Base-by-base conservation (phyloP, 1,139 yeast species). In the Magnusiomyces suaveolens region DNA sequence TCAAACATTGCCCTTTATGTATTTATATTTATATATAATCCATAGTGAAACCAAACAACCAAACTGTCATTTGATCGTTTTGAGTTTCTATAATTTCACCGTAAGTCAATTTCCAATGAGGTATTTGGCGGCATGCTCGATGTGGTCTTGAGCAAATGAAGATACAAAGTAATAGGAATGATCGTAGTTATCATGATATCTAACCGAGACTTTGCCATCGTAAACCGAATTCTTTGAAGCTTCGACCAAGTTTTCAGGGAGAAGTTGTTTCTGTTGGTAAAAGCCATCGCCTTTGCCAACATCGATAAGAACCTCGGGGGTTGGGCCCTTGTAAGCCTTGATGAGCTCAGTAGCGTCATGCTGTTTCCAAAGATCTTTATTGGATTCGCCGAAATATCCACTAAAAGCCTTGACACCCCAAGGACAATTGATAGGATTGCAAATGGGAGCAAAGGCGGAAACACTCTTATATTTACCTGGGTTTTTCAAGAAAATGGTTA, bases 391-490 rank as follows among this genome's bases (percentile, higher is more conserved):
- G 60, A 92, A 76, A 69, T 92, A 90, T 53, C 84, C 85, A 3
- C 77, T 72, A 64, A 90, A 90, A 55, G 86, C 85, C 73, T 89
- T 90, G 60, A 80, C 75, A 51, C 96, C 97, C 95, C 97, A 92
- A 39, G 84, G 84, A 60, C 83, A 80, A 51, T 75, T 73, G 56
- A 76, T 71, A 12, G 98, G 97, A 69, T 88, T 87, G 49, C 81
- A 72, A 61, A 92, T 87, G 55, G 98, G 97, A 0, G 97, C 81
- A 72, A 92, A 92, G 0, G 97, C 97, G 58, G 90, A 81, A 41
- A 87, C 94, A 1, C 95, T 82, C 68, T 80, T 81, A 75, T 85
- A 92, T 64, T 75, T 75, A 2, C 83, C 85, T 1, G 92, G 88
- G 67, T 86, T 82, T 60, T 76, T 79, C 55, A 92, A 72, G 67